Percentiles rank a stretch among this genome's conserved stretches.
phyloP scores from a whole-genome alignment of 1,284 basidiomycete genomes.

The Rhodofomes roseus region DNA sequence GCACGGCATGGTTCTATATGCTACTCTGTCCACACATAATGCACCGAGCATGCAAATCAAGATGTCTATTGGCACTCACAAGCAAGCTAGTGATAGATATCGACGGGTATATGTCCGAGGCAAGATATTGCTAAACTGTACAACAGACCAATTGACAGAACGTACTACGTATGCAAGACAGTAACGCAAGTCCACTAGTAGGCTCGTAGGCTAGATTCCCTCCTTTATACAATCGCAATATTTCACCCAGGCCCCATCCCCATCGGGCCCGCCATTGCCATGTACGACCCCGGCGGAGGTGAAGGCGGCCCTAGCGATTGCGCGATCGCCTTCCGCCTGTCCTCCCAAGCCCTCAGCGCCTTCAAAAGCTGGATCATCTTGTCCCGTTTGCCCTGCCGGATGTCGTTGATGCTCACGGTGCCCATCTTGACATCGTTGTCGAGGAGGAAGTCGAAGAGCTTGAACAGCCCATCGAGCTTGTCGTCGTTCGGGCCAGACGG shows the following conservation, averaged over 20 bases:
- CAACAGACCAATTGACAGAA: background rate
- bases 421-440: slow-evolving; percentile 89
- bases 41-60: background rate
- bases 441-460: slow-evolving; percentile 83
- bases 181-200: background rate
- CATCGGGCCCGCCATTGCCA: slow-evolving; percentile 23
- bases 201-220: background rate
- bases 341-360: slow-evolving; percentile 76
- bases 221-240: background rate
- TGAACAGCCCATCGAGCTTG: slow-evolving; percentile 85
- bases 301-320: slow-evolving; percentile 44
- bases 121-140: background rate
- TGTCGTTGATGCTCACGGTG: slow-evolving; percentile 86
- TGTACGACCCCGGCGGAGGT: slow-evolving; percentile 22
- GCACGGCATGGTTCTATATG: no score
- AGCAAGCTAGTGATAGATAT: background rate
- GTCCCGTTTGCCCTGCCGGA: slow-evolving; percentile 73
- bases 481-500: slow-evolving; percentile 65
- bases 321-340: slow-evolving; percentile 56
- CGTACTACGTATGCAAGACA: background rate
- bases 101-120: background rate
- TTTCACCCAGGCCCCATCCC: slow-evolving; percentile 7
- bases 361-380: slow-evolving; percentile 77
- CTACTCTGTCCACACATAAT: no score
- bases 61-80: background rate